Base-by-base conservation (phyloP, 78 protist genomes). In the Dictyostelium brefeldianum region DNA sequence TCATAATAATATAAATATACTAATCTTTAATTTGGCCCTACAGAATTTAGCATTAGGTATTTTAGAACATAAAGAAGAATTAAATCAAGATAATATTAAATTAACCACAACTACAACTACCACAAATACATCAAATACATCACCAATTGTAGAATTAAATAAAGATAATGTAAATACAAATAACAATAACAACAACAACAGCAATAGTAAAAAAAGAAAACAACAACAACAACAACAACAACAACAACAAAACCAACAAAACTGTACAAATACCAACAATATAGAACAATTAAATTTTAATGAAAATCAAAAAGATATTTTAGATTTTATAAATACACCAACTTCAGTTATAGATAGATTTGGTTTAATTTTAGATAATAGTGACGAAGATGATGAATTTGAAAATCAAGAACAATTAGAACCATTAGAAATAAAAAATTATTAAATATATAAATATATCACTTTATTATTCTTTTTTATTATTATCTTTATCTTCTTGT, bases 11-110 rank as follows among this genome's bases (percentile, higher is more conserved):
- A 62, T 46, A 5, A 48, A 51, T 8, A 14, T 14, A 14, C 56
- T 51, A 51, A 51, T 51, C 1, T 3, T 4, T 51, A 4, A 7
- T 22, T 17, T 59, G 8, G 18, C 7, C 10, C 18, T n/a, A 59
- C 17, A 83, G 91, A 84, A 87, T 48, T 59, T 87, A 27, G 82
- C 92, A 20, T 62, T 87, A 50, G 92, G 92, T 31, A 48, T 87
- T 64, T 87, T 87, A 65, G 92, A 87, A 31, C 62, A 87, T 25
- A 87, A 87, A 77, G 84, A 87, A 64, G 69, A 57, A 22, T 59
- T 87, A 62, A 70, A 5, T 43, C 79, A 87, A 77, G 20, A 59
- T 47, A 87, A 74, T 62, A 47, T 87, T 31, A 31, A 75, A 27
- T 64, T 87, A 20, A 59, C n/a, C n/a, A n/a, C 65, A 14, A 6